These are phyloP conservation scores for Tuber borchii DNA, from an alignment of 495 filamentous ascomycete genomes.

Conservation along the genomic window DNA sequence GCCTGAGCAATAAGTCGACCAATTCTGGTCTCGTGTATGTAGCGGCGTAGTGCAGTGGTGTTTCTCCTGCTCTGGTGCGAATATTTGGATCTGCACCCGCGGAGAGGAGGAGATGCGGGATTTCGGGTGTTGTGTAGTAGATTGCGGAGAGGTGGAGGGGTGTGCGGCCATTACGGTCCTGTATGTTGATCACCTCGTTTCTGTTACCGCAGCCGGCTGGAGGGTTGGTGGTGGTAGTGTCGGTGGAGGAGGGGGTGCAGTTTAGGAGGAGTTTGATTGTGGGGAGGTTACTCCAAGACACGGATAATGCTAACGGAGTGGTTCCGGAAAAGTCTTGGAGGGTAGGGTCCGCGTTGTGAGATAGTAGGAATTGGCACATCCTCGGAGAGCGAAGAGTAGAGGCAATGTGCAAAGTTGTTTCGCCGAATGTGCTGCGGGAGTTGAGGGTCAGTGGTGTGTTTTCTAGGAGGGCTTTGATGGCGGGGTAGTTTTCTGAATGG, in stretches of 20 bases:
- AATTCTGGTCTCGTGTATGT: slow-evolving; percentile 4
- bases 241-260: background rate
- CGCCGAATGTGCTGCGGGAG: background rate
- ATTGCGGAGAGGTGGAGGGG: slow-evolving; percentile 14
- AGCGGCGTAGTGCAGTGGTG: slow-evolving; percentile 13
- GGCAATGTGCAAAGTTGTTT: background rate
- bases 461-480: background rate
- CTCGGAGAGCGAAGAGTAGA: background rate
- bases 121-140: slow-evolving; percentile 7
- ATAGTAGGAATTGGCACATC: background rate
- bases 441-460: background rate
- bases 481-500: background rate
- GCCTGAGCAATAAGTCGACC: slow-evolving; percentile 4
- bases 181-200: background rate
- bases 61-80: background rate
- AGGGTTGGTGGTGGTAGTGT: background rate
- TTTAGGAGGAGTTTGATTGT: slow-evolving; percentile 6
- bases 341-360: background rate
- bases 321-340: background rate
- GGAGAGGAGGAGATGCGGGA: slow-evolving; percentile 11
- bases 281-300: background rate
- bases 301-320: background rate
- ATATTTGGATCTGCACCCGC: background rate
- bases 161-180: slow-evolving; percentile 6
- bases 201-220: background rate